Conservation (phyloP, 305 asterid genomes). For the Fraxinus sp. region DNA sequence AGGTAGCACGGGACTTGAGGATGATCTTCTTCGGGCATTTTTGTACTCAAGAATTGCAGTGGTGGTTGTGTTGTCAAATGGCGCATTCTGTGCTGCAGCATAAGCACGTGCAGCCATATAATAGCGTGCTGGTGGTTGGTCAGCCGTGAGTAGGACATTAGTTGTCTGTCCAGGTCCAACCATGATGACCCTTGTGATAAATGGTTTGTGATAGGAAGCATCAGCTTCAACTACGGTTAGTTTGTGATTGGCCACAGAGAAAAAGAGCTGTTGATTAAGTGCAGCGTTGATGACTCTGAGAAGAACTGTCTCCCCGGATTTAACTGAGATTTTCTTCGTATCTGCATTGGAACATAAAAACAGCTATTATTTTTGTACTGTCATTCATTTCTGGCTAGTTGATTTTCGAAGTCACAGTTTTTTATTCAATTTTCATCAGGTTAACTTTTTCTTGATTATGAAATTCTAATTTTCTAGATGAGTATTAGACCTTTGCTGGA, state of each 20-base stretch:
- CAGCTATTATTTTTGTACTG: background rate
- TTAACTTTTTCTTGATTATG: background rate
- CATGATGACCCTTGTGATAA: slow-evolving; percentile 40
- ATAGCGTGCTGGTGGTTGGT: slow-evolving; percentile 41
- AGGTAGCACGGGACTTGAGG: slow-evolving; percentile 33
- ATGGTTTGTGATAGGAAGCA: slow-evolving; percentile 46
- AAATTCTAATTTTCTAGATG: background rate
- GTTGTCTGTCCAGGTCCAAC: slow-evolving; percentile 61
- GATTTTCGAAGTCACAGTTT: background rate
- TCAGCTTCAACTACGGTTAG: slow-evolving; percentile 51
- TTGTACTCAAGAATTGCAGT: slow-evolving; percentile 54
- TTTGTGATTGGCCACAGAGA: slow-evolving; percentile 49
- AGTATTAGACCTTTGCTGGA: slow-evolving; percentile 39
- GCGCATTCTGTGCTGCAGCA: slow-evolving; percentile 32
- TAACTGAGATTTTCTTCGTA: slow-evolving; percentile 38
- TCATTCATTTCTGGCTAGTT: background rate
- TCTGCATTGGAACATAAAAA: slow-evolving; percentile 25
- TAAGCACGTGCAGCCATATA: slow-evolving; percentile 55
- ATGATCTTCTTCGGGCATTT: slow-evolving; percentile 7
- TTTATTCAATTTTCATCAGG: background rate
- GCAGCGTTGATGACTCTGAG: slow-evolving; percentile 62
- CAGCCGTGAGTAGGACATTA: slow-evolving; percentile 47
- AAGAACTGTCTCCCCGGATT: slow-evolving; percentile 45
- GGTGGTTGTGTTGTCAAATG: slow-evolving; percentile 54
- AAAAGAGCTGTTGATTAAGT: slow-evolving; percentile 58